phyloP scores from a whole-genome alignment of 2,329 filamentous ascomycete species.

The Eutypa lata region DNA sequence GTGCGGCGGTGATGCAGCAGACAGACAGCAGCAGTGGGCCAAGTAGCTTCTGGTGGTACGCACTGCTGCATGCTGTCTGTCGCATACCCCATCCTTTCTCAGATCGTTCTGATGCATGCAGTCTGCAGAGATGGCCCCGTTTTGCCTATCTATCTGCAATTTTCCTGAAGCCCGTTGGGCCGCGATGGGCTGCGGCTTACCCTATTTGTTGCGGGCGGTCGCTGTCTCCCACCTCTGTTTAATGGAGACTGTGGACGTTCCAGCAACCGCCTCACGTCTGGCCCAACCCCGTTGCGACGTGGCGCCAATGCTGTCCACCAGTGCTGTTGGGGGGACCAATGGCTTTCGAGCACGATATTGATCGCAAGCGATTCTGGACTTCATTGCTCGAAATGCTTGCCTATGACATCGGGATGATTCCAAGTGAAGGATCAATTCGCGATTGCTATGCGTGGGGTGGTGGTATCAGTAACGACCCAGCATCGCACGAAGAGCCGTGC shows the following conservation, averaged over 20 bases:
- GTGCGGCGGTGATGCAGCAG: neutral
- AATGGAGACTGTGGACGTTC: neutral
- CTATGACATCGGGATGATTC: conserved; percentile 21
- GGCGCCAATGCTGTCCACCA: conserved; percentile 28
- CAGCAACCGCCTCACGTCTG: conserved; percentile 9
- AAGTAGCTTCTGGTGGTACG: neutral
- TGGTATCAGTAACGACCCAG: neutral
- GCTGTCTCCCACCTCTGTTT: conserved; percentile 10
- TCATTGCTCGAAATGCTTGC: conserved; percentile 23
- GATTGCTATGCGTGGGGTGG: neutral
- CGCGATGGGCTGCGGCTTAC: neutral
- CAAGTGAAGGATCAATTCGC: neutral
- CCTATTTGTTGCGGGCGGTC: conserved; percentile 7
- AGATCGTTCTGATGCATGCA: neutral
- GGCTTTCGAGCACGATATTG: conserved; percentile 29
- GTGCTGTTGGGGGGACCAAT: conserved; percentile 31
- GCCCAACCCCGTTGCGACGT: conserved; percentile 30
- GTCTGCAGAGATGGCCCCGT: neutral
- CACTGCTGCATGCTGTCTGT: neutral
- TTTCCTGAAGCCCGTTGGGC: neutral
- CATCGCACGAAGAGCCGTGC: neutral
- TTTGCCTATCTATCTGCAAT: neutral
- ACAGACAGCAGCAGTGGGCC: neutral
- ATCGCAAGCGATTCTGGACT: conserved; percentile 31
- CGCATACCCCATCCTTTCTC: neutral